Conservation (phyloP, 148 eudicot genomes). For the Linanthus parryae region DNA sequence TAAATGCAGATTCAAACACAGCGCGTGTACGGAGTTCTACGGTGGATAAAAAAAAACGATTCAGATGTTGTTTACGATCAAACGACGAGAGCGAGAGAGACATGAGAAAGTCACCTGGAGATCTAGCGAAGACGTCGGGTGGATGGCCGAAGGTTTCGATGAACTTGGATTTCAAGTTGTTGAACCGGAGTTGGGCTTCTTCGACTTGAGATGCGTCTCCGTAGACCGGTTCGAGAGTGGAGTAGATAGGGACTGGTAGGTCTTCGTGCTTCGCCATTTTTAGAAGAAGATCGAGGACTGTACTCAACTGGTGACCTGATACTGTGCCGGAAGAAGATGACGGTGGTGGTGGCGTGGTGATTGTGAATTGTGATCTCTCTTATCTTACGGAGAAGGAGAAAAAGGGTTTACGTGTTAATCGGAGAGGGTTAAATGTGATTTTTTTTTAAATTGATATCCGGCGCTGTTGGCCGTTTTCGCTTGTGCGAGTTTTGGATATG, state of each 20-base stretch:
- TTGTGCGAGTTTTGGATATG: too few relatives aligned
- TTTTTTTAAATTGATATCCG: too few relatives aligned
- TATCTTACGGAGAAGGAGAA: background rate
- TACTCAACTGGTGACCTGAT: background rate
- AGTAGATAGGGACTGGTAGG: constrained; percentile 60
- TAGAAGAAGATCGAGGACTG: background rate
- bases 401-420: too few relatives aligned
- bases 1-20: background rate
- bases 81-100: background rate
- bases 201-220: constrained; percentile 65
- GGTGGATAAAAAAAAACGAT: too few relatives aligned
- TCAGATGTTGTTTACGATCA: background rate
- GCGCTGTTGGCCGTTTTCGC: too few relatives aligned
- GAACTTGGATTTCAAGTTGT: constrained; percentile 61
- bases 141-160: constrained; percentile 44
- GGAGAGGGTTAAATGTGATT: too few relatives aligned
- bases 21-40: background rate
- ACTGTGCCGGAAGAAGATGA: background rate
- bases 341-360: too few relatives aligned
- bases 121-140: constrained; percentile 71
- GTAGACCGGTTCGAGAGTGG: constrained; percentile 47
- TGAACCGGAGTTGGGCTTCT: constrained; percentile 69
- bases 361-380: too few relatives aligned
- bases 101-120: constrained; percentile 47
- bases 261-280: constrained; percentile 83